A percentile compares a stretch with the other conserved stretches of the same genome.
These are phyloP conservation scores for Cladobotryum protrusum DNA, from an alignment of 2,329 filamentous ascomycete species.

Conservation along the genomic window DNA sequence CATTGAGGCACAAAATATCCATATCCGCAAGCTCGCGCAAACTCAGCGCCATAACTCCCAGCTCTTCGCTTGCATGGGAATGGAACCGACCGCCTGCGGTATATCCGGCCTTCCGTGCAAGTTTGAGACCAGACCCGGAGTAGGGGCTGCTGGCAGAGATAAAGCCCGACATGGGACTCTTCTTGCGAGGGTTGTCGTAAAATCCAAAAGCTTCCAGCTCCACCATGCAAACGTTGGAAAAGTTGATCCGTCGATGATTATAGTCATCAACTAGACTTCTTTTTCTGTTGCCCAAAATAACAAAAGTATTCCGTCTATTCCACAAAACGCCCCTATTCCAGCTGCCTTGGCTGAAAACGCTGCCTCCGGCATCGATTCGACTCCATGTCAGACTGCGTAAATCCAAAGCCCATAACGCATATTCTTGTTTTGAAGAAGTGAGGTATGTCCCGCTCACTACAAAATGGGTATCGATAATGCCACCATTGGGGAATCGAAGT, in stretches of 20 bases:
- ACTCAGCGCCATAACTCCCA: slow-evolving; percentile 73
- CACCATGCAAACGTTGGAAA: slow-evolving; percentile 92
- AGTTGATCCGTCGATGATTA: slow-evolving; percentile 96
- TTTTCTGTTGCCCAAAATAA: slow-evolving; percentile 90
- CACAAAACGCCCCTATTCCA: slow-evolving; percentile 96
- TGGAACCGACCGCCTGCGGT: slow-evolving; percentile 72
- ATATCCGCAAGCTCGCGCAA: slow-evolving; percentile 89
- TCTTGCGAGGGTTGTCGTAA: slow-evolving; percentile 87
- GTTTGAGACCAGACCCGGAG: slow-evolving; percentile 49
- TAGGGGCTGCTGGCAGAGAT: slow-evolving; percentile 72
- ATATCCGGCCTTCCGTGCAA: slow-evolving; percentile 54
- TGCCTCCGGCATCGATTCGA: slow-evolving; percentile 89
- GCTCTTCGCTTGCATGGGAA: slow-evolving; percentile 71
- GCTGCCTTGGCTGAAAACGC: slow-evolving; percentile 91
- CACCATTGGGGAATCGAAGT: slow-evolving; percentile 90
- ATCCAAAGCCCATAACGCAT: slow-evolving; percentile 92
- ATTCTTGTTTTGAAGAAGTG: slow-evolving; percentile 96
- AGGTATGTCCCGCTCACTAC: slow-evolving; percentile 96
- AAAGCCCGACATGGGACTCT: slow-evolving; percentile 72
- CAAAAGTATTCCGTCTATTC: slow-evolving; percentile 89
- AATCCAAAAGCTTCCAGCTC: slow-evolving; percentile 95
- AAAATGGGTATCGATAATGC: slow-evolving; percentile 91
- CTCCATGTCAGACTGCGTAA: slow-evolving; percentile 85
- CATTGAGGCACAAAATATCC: slow-evolving; percentile 89
- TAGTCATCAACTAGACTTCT: slow-evolving; percentile 94